Percentiles rank a stretch among this genome's conserved stretches.
Conservation (phyloP, 768 basidiomycete genomes). For the Dioszegia hungarica region DNA sequence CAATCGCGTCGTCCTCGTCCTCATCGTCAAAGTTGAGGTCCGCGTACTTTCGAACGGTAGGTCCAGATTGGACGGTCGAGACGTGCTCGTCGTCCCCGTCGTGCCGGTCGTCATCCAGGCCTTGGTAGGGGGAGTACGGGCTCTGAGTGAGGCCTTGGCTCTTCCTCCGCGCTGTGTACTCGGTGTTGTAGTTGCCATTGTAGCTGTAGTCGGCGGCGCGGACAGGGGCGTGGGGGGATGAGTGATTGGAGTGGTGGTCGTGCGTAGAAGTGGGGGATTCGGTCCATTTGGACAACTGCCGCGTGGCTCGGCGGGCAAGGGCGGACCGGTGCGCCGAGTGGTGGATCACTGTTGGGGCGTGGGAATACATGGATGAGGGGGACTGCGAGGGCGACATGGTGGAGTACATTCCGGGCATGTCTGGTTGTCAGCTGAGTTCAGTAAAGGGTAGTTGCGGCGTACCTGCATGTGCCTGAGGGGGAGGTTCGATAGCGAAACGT, state of each 20-base stretch:
- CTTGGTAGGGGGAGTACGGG: neutral
- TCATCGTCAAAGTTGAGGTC: conserved; percentile 12
- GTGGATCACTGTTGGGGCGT: neutral
- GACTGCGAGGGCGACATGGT: conserved; percentile 6
- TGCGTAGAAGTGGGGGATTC: conserved; percentile 1
- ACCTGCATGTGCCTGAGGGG: no score
- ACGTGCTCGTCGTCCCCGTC: neutral
- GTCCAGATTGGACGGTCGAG: conserved; percentile 9
- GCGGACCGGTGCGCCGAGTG: conserved; percentile 4
- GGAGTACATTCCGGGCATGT: conserved; percentile 1
- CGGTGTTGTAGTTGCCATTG: conserved; percentile 5
- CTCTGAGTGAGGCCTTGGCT: neutral
- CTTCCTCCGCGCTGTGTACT: neutral
- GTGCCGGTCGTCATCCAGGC: neutral
- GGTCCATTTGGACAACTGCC: neutral
- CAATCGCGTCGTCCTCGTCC: neutral
- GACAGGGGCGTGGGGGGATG: neutral
- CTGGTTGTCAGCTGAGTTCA: no score
- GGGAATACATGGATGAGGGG: conserved; percentile 9
- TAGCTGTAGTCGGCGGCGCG: neutral
- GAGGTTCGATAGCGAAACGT: no score
- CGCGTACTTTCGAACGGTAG: conserved; percentile 14
- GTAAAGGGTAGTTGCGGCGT: no score
- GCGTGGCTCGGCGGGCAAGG: neutral
- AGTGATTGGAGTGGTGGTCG: neutral